Evolutionary conservation across 345 rosid genomes (phyloP), one percentile per base, ranked within the genome.

Genomic region (Leavenworthia alabamica): DNA sequence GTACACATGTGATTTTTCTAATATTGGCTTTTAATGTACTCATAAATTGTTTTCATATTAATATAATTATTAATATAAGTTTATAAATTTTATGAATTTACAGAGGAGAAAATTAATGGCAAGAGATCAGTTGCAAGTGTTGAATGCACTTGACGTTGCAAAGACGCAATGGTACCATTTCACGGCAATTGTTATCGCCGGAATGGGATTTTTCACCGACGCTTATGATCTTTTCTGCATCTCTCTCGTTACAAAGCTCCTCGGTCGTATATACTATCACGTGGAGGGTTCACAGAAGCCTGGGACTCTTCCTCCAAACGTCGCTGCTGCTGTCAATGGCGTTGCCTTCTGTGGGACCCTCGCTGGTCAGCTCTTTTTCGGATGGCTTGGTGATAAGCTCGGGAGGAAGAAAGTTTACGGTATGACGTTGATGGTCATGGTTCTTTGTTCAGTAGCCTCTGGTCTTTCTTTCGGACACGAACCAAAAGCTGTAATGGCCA

Each of bases 341-440:
- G 79, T 80, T 7, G 81, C 83, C 11, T 76, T 68, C 33, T 77
- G 78, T 27, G 82, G 80, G 7, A 74, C 75, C 3, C 64, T 73
- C 0, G 71, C 72, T 0, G 76, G 76, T 51, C 76, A 64, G 33
- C 71, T 72, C 16, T 72, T 72, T 59, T 72, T 72, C 11, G 76
- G 76, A 2, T 73, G 72, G 72, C 84, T 86, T 1, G 94, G 91
- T 0, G 96, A 86, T 63, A 89, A 86, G 61, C 82, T 86, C 3
- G 89, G 94, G 8, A 67, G 94, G 66, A 86, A 82, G 60, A 84
- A 81, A 75, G 96, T 86, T 40, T 89, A 86, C 15, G 72, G 77
- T 11, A 66, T 73, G 72, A 73, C 77, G 8, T 62, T 73, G 27
- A 65, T 73, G 68, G 46, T 73, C 19, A 73, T 73, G 77, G 68